Evolutionary conservation across 495 filamentous ascomycete genomes (phyloP), one percentile per base, ranked within the genome.

Genomic region (Penicillium soppii): DNA sequence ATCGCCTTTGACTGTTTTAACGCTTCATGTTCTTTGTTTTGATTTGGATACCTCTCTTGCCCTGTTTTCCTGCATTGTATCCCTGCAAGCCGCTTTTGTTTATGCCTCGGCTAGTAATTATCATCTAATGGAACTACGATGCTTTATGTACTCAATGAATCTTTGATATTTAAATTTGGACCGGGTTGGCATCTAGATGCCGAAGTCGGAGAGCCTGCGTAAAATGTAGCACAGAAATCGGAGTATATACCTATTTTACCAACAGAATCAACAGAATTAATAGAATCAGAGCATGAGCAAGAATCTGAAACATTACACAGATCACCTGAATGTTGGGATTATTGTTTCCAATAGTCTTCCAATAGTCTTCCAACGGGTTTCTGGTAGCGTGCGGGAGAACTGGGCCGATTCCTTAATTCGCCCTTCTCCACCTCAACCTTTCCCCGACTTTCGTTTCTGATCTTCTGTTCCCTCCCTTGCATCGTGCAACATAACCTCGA

Each of bases 21-120:
- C 35, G 44, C 22, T n/a, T 37, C 5, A 19, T 21, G 32, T 36
- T 36, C 44, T 46, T 58, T 21, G 36, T 51, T 63, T 57, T 45
- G 44, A 60, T 46, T 49, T 65, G 61, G 62, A 65, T 65, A 65
- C 62, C 62, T 65, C 62, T 53, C 54, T 51, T 59, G 61, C 61
- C 53, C 47, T 48, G 46, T 15, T 38, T 48, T 51, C 45, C 39
- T 52, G 59, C 59, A 56, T 65, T 60, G 56, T 62, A 56, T 53
- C 59, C 53, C 59, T 54, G 61, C 59, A 54, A 57, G 59, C 51
- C 52, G 45, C 35, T 39, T 19, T 19, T 51, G 38, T 51, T 51
- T n/a, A 43, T 51, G 38, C n/a, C 16, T 43, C 30, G 29, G 22
- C 30, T 43, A 19, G 39, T 43, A 43, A 43, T 32, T 49, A 25